Base-by-base conservation (phyloP, 257 asterid genomes). In the Solanum phureja region DNA sequence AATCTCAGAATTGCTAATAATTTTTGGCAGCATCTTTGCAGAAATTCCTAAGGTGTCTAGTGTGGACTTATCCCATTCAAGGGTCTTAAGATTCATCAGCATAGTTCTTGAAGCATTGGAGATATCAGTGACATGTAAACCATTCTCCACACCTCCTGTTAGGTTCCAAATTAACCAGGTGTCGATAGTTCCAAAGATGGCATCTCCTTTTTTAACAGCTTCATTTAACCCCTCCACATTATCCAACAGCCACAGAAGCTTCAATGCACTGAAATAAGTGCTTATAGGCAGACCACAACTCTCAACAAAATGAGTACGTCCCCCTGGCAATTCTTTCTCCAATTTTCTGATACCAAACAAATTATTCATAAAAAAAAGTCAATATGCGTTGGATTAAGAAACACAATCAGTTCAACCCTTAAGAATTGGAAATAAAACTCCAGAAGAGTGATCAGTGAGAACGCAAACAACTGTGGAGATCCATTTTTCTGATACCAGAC, bases 81-180 rank as follows among this genome's bases (percentile, higher is more conserved):
- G 98, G 4, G 98, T 91, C 68, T 93, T 93, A 13, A 97, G 95
- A 92, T 95, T 93, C 99, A 97, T 95, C 90, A 97, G 64, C 99
- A 97, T 97, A 3, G 99, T 97, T 90, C 99, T 90, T 2, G 99
- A 93, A 56, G 99, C 99, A 71, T 97, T 97, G 1, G 99, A 95
- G 84, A 95, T 91, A 60, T 97, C 99, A 1, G 99, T 97, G 60
- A 97, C 92, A 42, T 97, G 99, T 23, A 97, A 33, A 49, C 99
- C 98, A 1, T 88, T 88, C 3, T 92, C 90, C 56, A 85, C 89
- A 13, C 99, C 99, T 83, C 99, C 99, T 0, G 99, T 97, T 77
- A 97, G 34, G 88, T 97, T 97, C 98, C 99, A 97, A 74, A 97
- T 97, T 89, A 97, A 87, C 99, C 99, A 97, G 2, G 98, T 89